Evolutionary conservation across 2,329 filamentous ascomycete species (phyloP).

Genomic region (Fusarium compactum): DNA sequence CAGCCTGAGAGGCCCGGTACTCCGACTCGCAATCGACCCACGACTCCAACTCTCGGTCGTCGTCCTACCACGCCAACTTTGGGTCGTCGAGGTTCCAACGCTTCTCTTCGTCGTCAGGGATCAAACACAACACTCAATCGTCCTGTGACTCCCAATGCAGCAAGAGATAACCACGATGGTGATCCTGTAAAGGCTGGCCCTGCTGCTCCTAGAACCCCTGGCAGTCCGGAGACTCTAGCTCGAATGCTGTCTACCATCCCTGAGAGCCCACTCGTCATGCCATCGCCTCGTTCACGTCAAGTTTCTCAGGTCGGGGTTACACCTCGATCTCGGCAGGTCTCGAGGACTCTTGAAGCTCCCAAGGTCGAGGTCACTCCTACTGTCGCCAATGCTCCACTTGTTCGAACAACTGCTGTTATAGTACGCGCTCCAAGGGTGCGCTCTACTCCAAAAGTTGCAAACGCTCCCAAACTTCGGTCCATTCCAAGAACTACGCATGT

Average conservation of each 20-base stretch:
- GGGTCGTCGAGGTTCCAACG: slow-evolving; percentile 27
- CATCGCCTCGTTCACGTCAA: slow-evolving; percentile 31
- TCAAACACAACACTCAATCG: slow-evolving; percentile 35
- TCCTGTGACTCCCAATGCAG: slow-evolving; percentile 22
- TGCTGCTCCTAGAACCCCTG: neutral
- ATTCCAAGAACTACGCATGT: neutral
- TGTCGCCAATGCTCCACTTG: slow-evolving; percentile 1
- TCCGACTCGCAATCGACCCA: slow-evolving; percentile 32
- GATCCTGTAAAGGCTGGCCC: slow-evolving; percentile 23
- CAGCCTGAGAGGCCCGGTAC: slow-evolving; percentile 29
- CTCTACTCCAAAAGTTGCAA: neutral
- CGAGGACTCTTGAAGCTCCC: slow-evolving; percentile 23
- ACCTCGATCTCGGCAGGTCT: slow-evolving; percentile 35
- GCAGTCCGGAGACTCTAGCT: slow-evolving; percentile 21
- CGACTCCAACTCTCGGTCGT: slow-evolving; percentile 28
- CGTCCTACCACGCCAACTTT: slow-evolving; percentile 40
- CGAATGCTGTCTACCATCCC: slow-evolving; percentile 32
- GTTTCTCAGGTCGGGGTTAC: slow-evolving; percentile 19
- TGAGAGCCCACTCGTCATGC: slow-evolving; percentile 30
- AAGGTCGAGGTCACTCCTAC: neutral
- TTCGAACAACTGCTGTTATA: neutral
- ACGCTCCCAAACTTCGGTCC: slow-evolving; percentile 2
- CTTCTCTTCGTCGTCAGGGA: slow-evolving; percentile 20
- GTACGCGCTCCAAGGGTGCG: slow-evolving; percentile 16
- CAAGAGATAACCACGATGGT: neutral